These are phyloP conservation scores for Luffa aegyptiaca DNA, from an alignment of 306 rosid genomes.

Conservation along the genomic window DNA sequence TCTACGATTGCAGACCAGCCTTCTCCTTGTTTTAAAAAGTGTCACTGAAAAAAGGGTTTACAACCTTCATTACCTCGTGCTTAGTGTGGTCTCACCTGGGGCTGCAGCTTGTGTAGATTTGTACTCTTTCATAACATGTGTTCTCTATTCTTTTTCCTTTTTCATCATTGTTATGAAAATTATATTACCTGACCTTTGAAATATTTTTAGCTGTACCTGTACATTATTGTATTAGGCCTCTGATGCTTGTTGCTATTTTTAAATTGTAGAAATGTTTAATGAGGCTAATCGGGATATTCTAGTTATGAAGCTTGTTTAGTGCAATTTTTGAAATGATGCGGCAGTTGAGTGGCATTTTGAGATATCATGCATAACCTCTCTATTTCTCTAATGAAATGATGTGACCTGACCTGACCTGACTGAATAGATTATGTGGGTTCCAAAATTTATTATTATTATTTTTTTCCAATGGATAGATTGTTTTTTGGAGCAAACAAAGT, in stretches of 20 bases:
- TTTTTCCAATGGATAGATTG: constrained; percentile 30
- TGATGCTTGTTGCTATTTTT: not conserved
- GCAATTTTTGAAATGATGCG: not conserved
- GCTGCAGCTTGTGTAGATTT: not conserved
- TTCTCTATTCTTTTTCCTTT: too few species aligned
- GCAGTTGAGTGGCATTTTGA: not conserved
- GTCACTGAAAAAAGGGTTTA: not conserved
- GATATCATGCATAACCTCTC: not conserved
- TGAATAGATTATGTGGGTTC: not conserved
- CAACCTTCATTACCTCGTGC: not conserved
- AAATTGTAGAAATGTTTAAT: not conserved
- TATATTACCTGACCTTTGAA: not conserved
- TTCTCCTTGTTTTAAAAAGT: not conserved
- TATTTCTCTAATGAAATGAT: not conserved
- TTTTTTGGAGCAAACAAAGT: constrained; percentile 95
- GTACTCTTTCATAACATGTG: not conserved
- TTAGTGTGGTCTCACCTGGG: not conserved
- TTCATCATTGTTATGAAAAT: not conserved
- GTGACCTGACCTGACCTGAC: not conserved
- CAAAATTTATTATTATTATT: not conserved
- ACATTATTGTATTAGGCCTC: not conserved
- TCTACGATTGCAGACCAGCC: not conserved
- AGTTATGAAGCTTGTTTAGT: not conserved
- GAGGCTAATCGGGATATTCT: not conserved
- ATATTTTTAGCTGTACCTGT: not conserved